These are phyloP conservation scores for Cystofilobasidium macerans DNA, from an alignment of 768 basidiomycete species.

Conservation along the genomic window DNA sequence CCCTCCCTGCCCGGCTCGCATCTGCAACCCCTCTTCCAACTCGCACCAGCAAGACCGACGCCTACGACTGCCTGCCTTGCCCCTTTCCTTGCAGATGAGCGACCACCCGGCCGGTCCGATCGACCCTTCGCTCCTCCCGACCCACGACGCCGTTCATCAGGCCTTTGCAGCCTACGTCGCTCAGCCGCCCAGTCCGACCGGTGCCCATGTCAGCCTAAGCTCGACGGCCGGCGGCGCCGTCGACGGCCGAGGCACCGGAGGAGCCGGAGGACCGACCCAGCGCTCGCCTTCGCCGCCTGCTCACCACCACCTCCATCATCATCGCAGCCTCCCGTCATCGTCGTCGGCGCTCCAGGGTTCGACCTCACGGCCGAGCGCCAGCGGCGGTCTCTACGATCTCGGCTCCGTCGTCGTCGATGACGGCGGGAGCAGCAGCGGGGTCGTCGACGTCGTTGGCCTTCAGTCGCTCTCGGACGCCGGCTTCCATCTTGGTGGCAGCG, in stretches of 20 bases:
- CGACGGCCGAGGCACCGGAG: too few relatives aligned
- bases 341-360: too few relatives aligned
- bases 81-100: neutral
- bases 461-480: neutral
- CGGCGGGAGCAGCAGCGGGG: neutral
- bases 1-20: too few relatives aligned
- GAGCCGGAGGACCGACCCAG: too few relatives aligned
- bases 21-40: too few relatives aligned
- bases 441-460: slow-evolving; percentile 2
- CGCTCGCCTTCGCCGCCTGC: too few relatives aligned
- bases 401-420: neutral
- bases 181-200: too few relatives aligned
- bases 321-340: too few relatives aligned
- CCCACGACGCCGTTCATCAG: neutral
- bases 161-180: neutral
- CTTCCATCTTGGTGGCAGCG: neutral
- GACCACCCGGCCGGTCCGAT: neutral
- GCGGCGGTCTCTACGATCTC: neutral
- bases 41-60: neutral
- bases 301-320: too few relatives aligned
- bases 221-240: too few relatives aligned
- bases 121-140: neutral
- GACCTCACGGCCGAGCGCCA: too few relatives aligned
- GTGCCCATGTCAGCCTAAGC: too few relatives aligned
- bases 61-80: neutral